phyloP scores from a whole-genome alignment of 116 monocot genomes.

The Zostera marina region DNA sequence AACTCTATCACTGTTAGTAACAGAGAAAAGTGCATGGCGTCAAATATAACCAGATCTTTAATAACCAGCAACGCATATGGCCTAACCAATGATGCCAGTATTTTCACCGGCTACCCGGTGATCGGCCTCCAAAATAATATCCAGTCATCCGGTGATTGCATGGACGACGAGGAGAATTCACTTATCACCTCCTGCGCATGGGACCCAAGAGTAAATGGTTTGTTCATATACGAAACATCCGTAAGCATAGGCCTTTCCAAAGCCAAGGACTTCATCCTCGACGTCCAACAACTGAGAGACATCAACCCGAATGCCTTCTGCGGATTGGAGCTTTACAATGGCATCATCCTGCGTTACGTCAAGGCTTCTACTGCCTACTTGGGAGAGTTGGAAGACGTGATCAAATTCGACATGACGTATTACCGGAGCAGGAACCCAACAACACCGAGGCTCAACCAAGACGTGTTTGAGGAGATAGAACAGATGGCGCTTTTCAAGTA shows the following conservation, averaged over 20 bases:
- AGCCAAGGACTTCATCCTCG: constrained; percentile 15
- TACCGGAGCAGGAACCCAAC: constrained; percentile 14
- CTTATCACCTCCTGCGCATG: constrained; percentile 7
- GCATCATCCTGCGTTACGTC: constrained; percentile 25
- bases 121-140: constrained; percentile 8
- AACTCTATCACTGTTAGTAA: too few relatives aligned
- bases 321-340: constrained; percentile 15
- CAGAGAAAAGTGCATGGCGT: constrained; percentile 2
- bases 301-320: constrained; percentile 14
- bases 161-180: background rate
- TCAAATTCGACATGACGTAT: constrained; percentile 30
- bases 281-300: constrained; percentile 17
- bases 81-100: constrained; percentile 3
- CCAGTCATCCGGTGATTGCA: constrained; percentile 10
- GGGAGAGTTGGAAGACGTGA: constrained; percentile 9
- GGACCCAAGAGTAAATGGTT: constrained; percentile 6
- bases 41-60: background rate
- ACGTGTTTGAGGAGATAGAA: constrained; percentile 18
- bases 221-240: constrained; percentile 8
- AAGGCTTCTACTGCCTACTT: constrained; percentile 14
- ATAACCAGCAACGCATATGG: background rate
- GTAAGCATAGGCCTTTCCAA: constrained; percentile 12
- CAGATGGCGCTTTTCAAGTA: constrained; percentile 22
- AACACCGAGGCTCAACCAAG: constrained; percentile 6
- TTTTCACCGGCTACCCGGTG: constrained; percentile 13